phyloP scores from a whole-genome alignment of 306 rosid genomes.

The Alnus glutinosa region DNA sequence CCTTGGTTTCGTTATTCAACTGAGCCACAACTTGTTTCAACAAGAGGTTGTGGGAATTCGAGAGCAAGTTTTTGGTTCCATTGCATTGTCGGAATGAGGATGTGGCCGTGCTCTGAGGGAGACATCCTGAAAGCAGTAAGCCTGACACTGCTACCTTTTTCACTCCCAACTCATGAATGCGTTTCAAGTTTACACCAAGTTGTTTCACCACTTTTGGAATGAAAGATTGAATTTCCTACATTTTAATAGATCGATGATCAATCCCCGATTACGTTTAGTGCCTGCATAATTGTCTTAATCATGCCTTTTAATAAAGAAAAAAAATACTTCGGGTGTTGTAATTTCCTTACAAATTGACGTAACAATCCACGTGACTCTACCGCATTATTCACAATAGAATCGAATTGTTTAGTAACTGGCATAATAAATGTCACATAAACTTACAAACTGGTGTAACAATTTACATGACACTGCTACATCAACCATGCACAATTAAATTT shows the following conservation, averaged over 20 bases:
- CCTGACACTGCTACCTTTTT: conserved; percentile 34
- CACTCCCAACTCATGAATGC: conserved; percentile 41
- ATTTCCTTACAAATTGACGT: too few relatives aligned
- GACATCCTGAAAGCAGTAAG: conserved; percentile 42
- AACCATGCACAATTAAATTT: too few relatives aligned
- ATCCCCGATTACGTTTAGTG: too few relatives aligned
- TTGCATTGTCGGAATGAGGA: conserved; percentile 34
- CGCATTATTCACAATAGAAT: too few relatives aligned
- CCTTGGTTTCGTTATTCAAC: conserved; percentile 29
- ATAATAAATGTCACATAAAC: too few relatives aligned
- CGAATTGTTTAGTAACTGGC: too few relatives aligned
- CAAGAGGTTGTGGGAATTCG: conserved; percentile 32
- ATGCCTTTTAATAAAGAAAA: too few relatives aligned
- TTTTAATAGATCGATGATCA: not conserved
- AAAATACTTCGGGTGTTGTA: too few relatives aligned
- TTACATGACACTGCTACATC: too few relatives aligned
- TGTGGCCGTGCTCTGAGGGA: conserved; percentile 25
- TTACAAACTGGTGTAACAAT: too few relatives aligned
- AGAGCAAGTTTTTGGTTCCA: not conserved
- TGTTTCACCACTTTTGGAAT: conserved; percentile 28
- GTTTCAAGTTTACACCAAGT: conserved; percentile 4
- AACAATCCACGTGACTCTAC: too few relatives aligned
- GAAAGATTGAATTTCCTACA: conserved; percentile 24
- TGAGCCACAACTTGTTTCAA: conserved; percentile 20
- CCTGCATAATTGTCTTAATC: too few relatives aligned